Evolutionary conservation across 2,329 filamentous ascomycete species (phyloP).

Genomic region (Fusarium metavorans): DNA sequence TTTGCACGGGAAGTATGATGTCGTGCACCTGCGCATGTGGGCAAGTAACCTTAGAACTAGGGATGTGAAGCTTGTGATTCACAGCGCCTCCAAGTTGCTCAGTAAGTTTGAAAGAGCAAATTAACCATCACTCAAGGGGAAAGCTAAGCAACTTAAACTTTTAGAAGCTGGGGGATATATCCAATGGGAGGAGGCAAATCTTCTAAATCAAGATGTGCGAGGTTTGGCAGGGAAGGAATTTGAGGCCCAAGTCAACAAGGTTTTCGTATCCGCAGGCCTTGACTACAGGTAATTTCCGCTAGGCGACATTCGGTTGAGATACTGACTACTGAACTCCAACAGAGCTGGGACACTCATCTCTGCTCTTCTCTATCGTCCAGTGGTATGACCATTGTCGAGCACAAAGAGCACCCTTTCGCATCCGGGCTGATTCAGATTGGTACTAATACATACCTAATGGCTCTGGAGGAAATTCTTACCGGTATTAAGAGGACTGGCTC

Average conservation of each 20-base stretch:
- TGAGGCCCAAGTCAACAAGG: not conserved
- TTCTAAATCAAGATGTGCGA: not conserved
- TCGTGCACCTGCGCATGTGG: not conserved
- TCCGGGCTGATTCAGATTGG: not conserved
- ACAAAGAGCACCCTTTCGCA: not conserved
- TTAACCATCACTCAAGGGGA: not conserved
- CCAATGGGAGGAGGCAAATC: not conserved
- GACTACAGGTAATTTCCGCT: not conserved
- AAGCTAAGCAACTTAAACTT: not conserved
- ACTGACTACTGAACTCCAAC: not conserved
- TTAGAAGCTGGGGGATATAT: not conserved
- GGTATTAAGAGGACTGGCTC: not conserved
- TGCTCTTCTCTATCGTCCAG: not conserved
- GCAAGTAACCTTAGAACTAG: not conserved
- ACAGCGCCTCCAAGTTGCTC: not conserved
- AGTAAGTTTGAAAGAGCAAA: not conserved
- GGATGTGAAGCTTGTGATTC: not conserved
- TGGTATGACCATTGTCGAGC: not conserved
- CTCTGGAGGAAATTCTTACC: not conserved
- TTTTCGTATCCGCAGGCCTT: not conserved
- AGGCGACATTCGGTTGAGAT: not conserved
- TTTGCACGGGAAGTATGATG: not conserved
- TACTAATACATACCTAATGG: not conserved
- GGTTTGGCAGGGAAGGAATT: not conserved
- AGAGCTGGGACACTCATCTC: not conserved